Conservation (phyloP, 2,329 filamentous ascomycete genomes). For the Pseudopithomyces maydicus region DNA sequence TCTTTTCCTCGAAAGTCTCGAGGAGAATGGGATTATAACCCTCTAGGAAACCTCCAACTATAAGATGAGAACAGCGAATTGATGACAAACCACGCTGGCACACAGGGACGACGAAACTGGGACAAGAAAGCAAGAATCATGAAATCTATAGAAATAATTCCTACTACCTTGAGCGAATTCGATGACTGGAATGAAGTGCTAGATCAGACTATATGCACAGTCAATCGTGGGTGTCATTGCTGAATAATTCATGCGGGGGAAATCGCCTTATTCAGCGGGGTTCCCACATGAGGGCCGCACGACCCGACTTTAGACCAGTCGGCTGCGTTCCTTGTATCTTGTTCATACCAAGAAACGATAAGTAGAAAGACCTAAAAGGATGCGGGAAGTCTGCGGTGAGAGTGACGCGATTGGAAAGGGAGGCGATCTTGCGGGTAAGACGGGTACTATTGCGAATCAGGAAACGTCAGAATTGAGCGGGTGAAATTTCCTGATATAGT, state of each 20-base stretch:
- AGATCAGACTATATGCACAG: neutral
- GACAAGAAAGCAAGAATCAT: no score
- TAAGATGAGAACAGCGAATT: neutral
- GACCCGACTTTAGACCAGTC: constrained; percentile 12
- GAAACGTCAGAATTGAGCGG: no score
- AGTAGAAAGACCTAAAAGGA: no score
- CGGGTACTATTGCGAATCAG: no score
- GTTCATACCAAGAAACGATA: no score
- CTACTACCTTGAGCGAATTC: neutral
- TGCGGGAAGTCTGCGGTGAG: no score
- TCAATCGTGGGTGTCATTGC: constrained; percentile 19
- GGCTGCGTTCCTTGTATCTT: neutral
- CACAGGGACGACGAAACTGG: no score
- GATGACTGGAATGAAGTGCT: constrained; percentile 10
- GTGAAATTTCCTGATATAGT: no score
- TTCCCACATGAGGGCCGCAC: constrained; percentile 2
- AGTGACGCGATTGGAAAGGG: no score
- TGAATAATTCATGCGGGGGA: constrained; percentile 30
- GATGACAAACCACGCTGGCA: neutral
- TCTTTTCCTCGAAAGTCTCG: neutral
- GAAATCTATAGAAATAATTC: neutral
- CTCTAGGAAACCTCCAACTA: no score
- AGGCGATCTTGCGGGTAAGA: no score
- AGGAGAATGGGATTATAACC: neutral
- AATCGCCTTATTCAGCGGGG: constrained; percentile 4